A percentile compares a stretch with the other conserved stretches of the same genome.
Evolutionary conservation across 2,329 filamentous ascomycete species (phyloP).

Genomic region (Microsporum ferrugineum): DNA sequence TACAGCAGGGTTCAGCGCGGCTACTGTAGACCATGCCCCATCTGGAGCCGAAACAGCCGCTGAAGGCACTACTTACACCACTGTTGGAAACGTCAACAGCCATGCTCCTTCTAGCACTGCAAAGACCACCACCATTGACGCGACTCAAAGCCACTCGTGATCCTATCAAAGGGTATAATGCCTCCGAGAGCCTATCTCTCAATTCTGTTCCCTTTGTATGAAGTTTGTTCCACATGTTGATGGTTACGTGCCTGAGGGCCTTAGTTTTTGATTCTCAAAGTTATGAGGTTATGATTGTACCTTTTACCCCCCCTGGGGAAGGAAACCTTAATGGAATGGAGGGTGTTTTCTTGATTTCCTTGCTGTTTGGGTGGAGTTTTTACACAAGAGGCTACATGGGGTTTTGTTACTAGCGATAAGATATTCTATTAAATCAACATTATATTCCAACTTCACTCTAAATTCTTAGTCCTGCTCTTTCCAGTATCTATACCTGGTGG

Average conservation of each 20-base stretch:
- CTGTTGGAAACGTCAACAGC: background rate
- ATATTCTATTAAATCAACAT: background rate
- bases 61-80: background rate
- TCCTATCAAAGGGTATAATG: background rate
- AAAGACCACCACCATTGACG: background rate
- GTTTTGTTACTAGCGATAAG: background rate
- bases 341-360: background rate
- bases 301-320: background rate
- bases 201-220: background rate
- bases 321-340: background rate
- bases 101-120: background rate
- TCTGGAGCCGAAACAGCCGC: background rate
- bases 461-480: background rate
- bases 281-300: background rate
- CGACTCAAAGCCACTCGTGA: background rate
- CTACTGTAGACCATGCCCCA: background rate
- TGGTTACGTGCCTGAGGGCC: background rate
- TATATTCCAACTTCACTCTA: background rate
- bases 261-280: background rate
- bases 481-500: background rate
- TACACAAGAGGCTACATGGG: background rate
- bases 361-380: background rate
- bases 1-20: background rate
- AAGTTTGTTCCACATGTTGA: background rate
- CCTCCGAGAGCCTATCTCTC: background rate